Percentiles rank a stretch among this genome's conserved stretches.
Evolutionary conservation across 2,329 filamentous ascomycete genomes (phyloP).

Genomic region (Colletotrichum incanum): DNA sequence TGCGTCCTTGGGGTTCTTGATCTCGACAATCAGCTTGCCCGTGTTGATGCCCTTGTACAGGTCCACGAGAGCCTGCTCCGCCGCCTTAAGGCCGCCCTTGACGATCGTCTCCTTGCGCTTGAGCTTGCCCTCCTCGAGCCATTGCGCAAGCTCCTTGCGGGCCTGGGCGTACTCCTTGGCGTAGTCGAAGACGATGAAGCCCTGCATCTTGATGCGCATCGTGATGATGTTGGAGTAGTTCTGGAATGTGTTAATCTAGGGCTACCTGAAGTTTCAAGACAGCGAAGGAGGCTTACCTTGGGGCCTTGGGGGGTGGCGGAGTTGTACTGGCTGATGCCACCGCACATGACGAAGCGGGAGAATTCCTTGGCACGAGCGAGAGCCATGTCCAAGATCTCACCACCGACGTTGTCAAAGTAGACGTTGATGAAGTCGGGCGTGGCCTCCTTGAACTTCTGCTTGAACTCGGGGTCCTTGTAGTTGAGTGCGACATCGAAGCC

Average conservation of each 20-base stretch:
- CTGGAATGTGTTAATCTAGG: slow-evolving; percentile 49
- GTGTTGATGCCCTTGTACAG: slow-evolving; percentile 80
- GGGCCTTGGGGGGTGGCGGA: slow-evolving; percentile 68
- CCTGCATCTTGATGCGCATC: slow-evolving; percentile 75
- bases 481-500: slow-evolving; percentile 79
- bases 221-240: slow-evolving; percentile 67
- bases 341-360: slow-evolving; percentile 80
- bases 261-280: not conserved
- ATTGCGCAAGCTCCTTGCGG: slow-evolving; percentile 73
- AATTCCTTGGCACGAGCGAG: slow-evolving; percentile 74
- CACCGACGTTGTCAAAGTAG: slow-evolving; percentile 83
- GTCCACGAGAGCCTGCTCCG: slow-evolving; percentile 74
- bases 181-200: slow-evolving; percentile 83
- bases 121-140: slow-evolving; percentile 81
- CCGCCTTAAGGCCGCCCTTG: slow-evolving; percentile 76
- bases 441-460: slow-evolving; percentile 71
- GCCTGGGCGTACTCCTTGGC: slow-evolving; percentile 70
- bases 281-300: slow-evolving; percentile 54
- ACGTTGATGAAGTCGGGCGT: slow-evolving; percentile 76
- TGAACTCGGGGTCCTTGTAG: slow-evolving; percentile 78
- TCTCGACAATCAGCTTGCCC: slow-evolving; percentile 74
- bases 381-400: slow-evolving; percentile 78
- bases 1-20: slow-evolving; percentile 55
- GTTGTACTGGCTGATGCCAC: slow-evolving; percentile 81
- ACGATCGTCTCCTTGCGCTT: slow-evolving; percentile 81